Evolutionary conservation across 108 stramenopile genomes (phyloP).

Genomic region (Cylindrotheca closterium): DNA sequence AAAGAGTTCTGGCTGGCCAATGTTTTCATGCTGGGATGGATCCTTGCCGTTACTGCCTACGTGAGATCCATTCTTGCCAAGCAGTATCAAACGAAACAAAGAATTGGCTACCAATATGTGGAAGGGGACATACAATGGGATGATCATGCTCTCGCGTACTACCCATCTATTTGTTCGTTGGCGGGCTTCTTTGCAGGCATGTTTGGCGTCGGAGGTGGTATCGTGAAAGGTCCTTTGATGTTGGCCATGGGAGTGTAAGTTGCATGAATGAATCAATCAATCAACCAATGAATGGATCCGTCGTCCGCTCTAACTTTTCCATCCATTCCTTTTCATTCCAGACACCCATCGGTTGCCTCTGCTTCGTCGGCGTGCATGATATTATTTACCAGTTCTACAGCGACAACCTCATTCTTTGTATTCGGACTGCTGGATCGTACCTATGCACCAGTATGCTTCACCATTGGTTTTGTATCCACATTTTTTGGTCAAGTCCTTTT

Average conservation of each 20-base stretch:
- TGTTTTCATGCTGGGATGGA: conserved; percentile 69
- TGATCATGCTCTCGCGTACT: conserved; percentile 74
- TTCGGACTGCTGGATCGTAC: conserved; percentile 78
- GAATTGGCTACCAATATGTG: conserved; percentile 73
- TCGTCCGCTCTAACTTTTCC: neutral
- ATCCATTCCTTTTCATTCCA: neutral
- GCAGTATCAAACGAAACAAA: conserved; percentile 60
- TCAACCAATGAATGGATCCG: conserved; percentile 59
- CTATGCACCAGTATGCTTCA: conserved; percentile 75
- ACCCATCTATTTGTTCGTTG: conserved; percentile 85
- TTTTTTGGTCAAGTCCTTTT: conserved; percentile 80
- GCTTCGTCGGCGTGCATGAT: conserved; percentile 92
- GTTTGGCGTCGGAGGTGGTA: conserved; percentile 93
- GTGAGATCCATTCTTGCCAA: conserved; percentile 71
- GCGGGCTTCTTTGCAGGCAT: conserved; percentile 96
- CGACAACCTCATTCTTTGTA: conserved; percentile 86
- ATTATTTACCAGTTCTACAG: conserved; percentile 91
- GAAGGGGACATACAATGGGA: conserved; percentile 96
- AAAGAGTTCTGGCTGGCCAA: conserved; percentile 87
- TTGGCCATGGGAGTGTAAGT: conserved; percentile 82
- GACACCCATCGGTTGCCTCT: conserved; percentile 37
- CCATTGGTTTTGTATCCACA: conserved; percentile 81
- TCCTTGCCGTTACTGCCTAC: conserved; percentile 57
- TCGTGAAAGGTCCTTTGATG: conserved; percentile 96
- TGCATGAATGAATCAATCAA: neutral